Evolutionary conservation across 352 stramenopile species (phyloP).

Genomic region (Pythium inflatum): DNA sequence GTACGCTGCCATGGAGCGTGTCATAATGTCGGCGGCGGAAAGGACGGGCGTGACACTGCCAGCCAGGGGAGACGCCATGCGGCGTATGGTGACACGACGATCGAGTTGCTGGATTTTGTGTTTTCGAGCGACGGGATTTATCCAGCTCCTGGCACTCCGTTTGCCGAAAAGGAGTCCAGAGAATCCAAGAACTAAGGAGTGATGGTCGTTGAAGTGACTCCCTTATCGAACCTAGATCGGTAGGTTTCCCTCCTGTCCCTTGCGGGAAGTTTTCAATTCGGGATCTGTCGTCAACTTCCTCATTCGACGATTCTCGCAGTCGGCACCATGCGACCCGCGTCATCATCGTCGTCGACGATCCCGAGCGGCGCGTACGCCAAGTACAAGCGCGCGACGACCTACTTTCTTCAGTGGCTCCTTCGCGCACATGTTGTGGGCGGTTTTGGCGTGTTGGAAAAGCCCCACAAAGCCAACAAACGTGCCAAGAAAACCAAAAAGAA

Average conservation of each 20-base stretch:
- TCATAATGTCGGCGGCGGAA: not conserved
- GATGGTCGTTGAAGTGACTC: not conserved
- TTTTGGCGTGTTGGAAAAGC: too few relatives aligned
- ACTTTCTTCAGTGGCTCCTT: not conserved
- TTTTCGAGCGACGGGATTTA: not conserved
- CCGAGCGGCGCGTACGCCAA: not conserved
- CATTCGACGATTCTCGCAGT: too few relatives aligned
- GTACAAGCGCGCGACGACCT: not conserved
- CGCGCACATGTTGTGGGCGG: too few relatives aligned
- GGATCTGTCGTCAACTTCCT: too few relatives aligned
- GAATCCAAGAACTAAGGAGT: too few relatives aligned
- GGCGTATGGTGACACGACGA: not conserved
- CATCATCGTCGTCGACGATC: too few relatives aligned
- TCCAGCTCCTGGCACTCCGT: not conserved
- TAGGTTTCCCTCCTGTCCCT: too few relatives aligned
- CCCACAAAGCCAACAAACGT: too few relatives aligned
- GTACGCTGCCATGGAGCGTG: not conserved
- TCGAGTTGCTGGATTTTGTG: not conserved
- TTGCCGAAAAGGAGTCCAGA: too few relatives aligned
- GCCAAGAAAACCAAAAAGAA: not conserved
- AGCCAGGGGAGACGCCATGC: not conserved
- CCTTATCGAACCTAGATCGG: too few relatives aligned
- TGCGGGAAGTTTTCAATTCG: too few relatives aligned
- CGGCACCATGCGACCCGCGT: too few relatives aligned
- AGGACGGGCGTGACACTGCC: not conserved